Evolutionary conservation across 2,329 filamentous ascomycete genomes (phyloP).

Genomic region (Colletotrichum chlorophyti): DNA sequence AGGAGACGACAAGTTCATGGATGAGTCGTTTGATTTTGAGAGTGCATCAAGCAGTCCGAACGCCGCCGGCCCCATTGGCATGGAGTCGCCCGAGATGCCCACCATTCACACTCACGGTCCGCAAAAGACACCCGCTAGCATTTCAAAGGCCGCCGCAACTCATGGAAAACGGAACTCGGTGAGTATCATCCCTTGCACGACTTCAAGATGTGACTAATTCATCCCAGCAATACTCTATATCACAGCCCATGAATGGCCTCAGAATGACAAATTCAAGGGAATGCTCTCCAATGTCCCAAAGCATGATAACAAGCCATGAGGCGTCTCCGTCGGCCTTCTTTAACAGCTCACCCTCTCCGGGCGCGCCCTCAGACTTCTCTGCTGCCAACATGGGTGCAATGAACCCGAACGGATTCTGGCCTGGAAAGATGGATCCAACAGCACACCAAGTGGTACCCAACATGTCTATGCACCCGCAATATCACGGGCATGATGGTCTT

Average conservation of each 20-base stretch:
- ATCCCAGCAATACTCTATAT: conserved; percentile 57
- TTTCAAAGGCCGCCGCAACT: conserved; percentile 31
- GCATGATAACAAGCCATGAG: conserved; percentile 57
- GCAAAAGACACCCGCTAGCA: conserved; percentile 33
- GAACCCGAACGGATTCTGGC: conserved; percentile 44
- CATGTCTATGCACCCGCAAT: conserved; percentile 18
- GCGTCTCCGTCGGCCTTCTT: conserved; percentile 58
- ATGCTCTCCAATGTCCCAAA: conserved; percentile 58
- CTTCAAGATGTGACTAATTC: conserved; percentile 34
- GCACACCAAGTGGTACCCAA: conserved; percentile 29
- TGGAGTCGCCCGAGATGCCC: conserved; percentile 52
- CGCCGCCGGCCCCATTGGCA: conserved; percentile 37
- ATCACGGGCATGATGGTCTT: conserved; percentile 35
- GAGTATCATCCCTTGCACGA: not conserved
- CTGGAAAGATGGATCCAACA: conserved; percentile 37
- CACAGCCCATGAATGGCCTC: conserved; percentile 56
- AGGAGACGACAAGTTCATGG: conserved; percentile 52
- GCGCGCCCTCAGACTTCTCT: conserved; percentile 46
- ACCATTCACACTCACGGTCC: conserved; percentile 44
- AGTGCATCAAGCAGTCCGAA: conserved; percentile 65
- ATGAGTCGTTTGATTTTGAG: conserved; percentile 62
- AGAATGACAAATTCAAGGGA: conserved; percentile 58
- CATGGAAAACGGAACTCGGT: conserved; percentile 43
- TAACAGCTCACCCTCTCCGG: conserved; percentile 54
- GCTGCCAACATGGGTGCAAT: conserved; percentile 29